Conservation (phyloP, 768 basidiomycete species). For the Lepiota subincarnata region DNA sequence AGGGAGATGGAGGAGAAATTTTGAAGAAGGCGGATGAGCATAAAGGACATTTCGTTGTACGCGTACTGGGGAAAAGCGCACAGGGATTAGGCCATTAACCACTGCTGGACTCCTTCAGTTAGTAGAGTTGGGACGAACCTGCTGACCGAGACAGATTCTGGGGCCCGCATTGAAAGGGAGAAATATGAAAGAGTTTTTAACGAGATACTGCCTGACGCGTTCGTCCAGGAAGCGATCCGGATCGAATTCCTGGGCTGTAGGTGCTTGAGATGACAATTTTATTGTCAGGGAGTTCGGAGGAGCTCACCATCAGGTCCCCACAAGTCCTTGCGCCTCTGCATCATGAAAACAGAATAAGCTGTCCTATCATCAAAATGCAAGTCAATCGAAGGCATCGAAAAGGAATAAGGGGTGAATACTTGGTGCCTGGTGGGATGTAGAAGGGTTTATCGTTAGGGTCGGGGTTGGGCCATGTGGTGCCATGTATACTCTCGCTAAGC, state of each 20-base stretch:
- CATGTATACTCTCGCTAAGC: constrained; percentile 43
- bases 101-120: not conserved
- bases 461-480: constrained; percentile 43
- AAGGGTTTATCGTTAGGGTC: constrained; percentile 43
- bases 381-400: not conserved
- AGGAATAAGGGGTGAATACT: constrained; percentile 24
- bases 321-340: constrained; percentile 62
- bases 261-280: not conserved
- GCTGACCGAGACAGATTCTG: constrained; percentile 58
- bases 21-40: constrained; percentile 61
- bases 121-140: constrained; percentile 28
- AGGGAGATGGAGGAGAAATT: constrained; percentile 47
- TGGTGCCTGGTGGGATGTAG: constrained; percentile 49
- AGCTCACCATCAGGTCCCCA: constrained; percentile 68
- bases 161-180: constrained; percentile 62
- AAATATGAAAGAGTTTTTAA: constrained; percentile 67
- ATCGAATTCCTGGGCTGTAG: constrained; percentile 59
- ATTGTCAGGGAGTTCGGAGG: not conserved
- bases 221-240: constrained; percentile 70
- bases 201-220: constrained; percentile 55
- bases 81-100: not conserved
- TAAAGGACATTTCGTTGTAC: constrained; percentile 60
- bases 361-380: constrained; percentile 23
- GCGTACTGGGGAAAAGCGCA: constrained; percentile 36
- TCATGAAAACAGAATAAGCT: constrained; percentile 54